phyloP scores from a whole-genome alignment of 257 asterid genomes.

The Solanum dulcamara region DNA sequence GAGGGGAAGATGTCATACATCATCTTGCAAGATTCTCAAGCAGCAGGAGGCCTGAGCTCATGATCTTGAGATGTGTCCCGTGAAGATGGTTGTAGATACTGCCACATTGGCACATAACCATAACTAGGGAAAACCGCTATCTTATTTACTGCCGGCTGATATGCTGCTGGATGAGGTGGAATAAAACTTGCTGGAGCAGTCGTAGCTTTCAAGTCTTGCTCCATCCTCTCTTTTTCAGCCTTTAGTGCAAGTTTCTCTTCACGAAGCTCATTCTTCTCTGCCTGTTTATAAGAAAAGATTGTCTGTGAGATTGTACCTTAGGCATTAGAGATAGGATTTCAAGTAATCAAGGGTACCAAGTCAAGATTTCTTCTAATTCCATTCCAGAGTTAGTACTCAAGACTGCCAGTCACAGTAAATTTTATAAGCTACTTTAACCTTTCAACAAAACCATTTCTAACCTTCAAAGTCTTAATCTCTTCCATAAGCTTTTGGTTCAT shows the following conservation, averaged over 20 bases:
- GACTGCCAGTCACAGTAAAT: not conserved
- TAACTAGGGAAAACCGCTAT: constrained; percentile 66
- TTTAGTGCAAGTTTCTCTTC: constrained; percentile 68
- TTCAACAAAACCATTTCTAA: constrained; percentile 7
- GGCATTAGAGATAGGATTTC: not conserved
- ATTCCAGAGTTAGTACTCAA: not conserved
- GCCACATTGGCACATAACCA: constrained; percentile 77
- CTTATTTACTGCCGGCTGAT: constrained; percentile 46
- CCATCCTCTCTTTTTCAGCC: constrained; percentile 65
- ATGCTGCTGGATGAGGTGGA: constrained; percentile 57
- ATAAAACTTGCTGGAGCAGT: constrained; percentile 42
- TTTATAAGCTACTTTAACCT: not conserved
- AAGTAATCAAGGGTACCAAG: not conserved
- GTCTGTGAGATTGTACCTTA: not conserved
- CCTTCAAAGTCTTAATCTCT: constrained; percentile 71
- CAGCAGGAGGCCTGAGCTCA: constrained; percentile 79
- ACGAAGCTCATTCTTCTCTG: constrained; percentile 76
- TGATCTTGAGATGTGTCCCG: constrained; percentile 79
- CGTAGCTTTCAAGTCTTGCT: constrained; percentile 56
- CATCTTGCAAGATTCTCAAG: constrained; percentile 25
- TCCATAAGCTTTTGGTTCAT: constrained; percentile 51
- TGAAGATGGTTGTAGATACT: constrained; percentile 53
- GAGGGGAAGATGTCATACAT: not conserved
- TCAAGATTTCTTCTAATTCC: not conserved
- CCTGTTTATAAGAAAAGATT: constrained; percentile 21